phyloP scores from a whole-genome alignment of 805 yeast genomes.

The Saccharomycopsis sp. region DNA sequence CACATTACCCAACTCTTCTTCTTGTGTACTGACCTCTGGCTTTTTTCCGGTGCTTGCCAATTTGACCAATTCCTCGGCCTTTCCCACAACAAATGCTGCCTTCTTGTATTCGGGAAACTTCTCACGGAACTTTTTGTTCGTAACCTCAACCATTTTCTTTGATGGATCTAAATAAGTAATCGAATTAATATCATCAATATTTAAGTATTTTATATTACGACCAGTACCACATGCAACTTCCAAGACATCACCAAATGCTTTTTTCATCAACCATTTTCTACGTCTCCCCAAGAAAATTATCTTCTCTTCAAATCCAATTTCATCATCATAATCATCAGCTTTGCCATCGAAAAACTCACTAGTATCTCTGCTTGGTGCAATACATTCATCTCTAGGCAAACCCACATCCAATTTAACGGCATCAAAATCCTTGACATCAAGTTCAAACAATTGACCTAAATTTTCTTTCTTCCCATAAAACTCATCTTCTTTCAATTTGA shows the following conservation, averaged over 20 bases:
- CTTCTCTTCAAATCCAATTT: conserved; percentile 52
- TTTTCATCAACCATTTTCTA: conserved; percentile 74
- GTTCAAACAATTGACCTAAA: conserved; percentile 27
- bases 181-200: conserved; percentile 53
- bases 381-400: conserved; percentile 24
- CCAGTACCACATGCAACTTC: conserved; percentile 98
- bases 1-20: conserved; percentile 23
- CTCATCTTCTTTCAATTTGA: conserved; percentile 28
- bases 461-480: conserved; percentile 23
- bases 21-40: conserved; percentile 23
- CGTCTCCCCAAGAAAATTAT: conserved; percentile 44
- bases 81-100: conserved; percentile 85
- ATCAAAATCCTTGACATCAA: conserved; percentile 16
- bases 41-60: conserved; percentile 37
- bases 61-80: conserved; percentile 71
- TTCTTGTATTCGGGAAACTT: conserved; percentile 58
- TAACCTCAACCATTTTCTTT: conserved; percentile 72
- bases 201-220: conserved; percentile 73
- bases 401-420: conserved; percentile 19
- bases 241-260: conserved; percentile 78
- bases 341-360: conserved; percentile 69
- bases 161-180: conserved; percentile 86
- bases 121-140: conserved; percentile 65
- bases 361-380: conserved; percentile 72
- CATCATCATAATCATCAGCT: conserved; percentile 76